These are phyloP conservation scores for Populus trichocarpa DNA, from an alignment of 441 rosid species.

Conservation along the genomic window DNA sequence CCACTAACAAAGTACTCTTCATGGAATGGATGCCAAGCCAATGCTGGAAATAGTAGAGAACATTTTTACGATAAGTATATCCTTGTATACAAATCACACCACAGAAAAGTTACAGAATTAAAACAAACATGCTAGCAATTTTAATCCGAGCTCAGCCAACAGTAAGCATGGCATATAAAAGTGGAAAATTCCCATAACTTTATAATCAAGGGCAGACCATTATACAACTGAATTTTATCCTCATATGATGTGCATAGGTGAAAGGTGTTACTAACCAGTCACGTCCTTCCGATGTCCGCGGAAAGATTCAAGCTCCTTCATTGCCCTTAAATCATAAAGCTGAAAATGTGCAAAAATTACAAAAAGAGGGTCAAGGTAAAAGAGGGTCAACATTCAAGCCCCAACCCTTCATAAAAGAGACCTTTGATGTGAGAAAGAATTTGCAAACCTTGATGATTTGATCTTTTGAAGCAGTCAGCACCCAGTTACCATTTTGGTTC, in stretches of 20 bases:
- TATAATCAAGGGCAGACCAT: not conserved
- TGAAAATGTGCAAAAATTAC: slow-evolving; percentile 29
- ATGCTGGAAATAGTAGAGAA: slow-evolving; percentile 32
- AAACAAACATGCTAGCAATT: slow-evolving; percentile 1
- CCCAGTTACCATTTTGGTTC: slow-evolving; percentile 99
- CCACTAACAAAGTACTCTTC: slow-evolving; percentile 99
- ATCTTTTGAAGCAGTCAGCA: slow-evolving; percentile 89
- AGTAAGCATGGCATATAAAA: not conserved
- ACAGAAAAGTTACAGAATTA: slow-evolving; percentile 4
- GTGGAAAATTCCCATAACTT: not conserved
- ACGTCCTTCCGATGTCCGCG: slow-evolving; percentile 93
- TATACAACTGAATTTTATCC: not conserved
- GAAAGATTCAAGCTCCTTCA: slow-evolving; percentile 98
- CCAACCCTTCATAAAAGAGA: not conserved
- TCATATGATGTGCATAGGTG: not conserved
- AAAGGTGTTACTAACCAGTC: slow-evolving; percentile 58
- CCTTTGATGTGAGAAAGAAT: not conserved
- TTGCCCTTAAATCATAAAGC: slow-evolving; percentile 95
- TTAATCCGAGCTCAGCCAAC: not conserved
- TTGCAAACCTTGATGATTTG: slow-evolving; percentile 77
- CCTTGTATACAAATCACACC: not conserved
- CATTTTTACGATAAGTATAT: not conserved
- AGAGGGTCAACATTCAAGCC: not conserved
- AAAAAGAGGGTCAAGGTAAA: not conserved
- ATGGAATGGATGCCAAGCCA: slow-evolving; percentile 99